Percentiles rank a stretch among this genome's conserved stretches.
phyloP scores from a whole-genome alignment of 495 filamentous ascomycete genomes.

The Tetracladium marchalianum region DNA sequence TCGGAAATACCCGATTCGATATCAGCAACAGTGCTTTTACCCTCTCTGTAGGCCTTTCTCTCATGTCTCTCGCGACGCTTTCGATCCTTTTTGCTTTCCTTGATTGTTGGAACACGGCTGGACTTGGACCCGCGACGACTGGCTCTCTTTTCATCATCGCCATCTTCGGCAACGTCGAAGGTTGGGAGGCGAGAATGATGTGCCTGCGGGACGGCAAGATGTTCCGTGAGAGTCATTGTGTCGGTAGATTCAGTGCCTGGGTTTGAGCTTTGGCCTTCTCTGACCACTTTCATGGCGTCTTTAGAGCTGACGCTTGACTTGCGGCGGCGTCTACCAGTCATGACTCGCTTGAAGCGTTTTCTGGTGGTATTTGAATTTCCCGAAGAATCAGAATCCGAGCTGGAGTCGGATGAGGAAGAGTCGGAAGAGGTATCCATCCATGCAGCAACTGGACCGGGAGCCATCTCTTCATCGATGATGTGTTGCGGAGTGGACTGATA shows the following conservation, averaged over 20 bases:
- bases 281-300: constrained; percentile 28
- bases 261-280: constrained; percentile 8
- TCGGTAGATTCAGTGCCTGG: constrained; percentile 6
- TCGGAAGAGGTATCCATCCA: constrained; percentile 67
- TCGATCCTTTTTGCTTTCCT: constrained; percentile 23
- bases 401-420: constrained; percentile 44
- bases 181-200: constrained; percentile 10
- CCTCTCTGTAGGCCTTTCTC: constrained; percentile 22
- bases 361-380: constrained; percentile 55
- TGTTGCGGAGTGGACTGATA: constrained; percentile 84
- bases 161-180: constrained; percentile 17
- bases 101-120: constrained; percentile 11
- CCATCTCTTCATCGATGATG: constrained; percentile 79
- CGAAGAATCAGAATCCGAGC: constrained; percentile 54
- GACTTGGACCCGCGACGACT: constrained; percentile 12
- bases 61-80: constrained; percentile 29
- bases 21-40: constrained; percentile 6
- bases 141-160: constrained; percentile 12
- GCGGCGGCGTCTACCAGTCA: constrained; percentile 48
- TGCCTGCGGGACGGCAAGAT: neutral
- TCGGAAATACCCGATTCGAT: constrained; percentile 6
- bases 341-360: constrained; percentile 52
- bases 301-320: constrained; percentile 61
- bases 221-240: constrained; percentile 1
- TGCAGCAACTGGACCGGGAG: constrained; percentile 73